Percentiles rank a stretch among this genome's conserved stretches.
Evolutionary conservation across 495 filamentous ascomycete species (phyloP).

Genomic region (Hypomontagnella monticulosa): DNA sequence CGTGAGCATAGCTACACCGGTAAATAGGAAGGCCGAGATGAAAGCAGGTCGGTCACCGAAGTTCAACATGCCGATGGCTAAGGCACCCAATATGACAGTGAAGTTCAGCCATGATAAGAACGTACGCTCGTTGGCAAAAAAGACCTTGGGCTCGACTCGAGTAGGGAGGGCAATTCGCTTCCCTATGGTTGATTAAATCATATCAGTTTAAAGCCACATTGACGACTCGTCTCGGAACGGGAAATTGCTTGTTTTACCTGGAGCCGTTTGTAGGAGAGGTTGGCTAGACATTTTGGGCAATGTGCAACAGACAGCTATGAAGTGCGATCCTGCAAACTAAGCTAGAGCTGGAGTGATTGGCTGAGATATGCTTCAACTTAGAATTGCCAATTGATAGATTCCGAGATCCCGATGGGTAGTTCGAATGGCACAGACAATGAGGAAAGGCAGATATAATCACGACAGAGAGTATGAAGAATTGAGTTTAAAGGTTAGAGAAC

Average conservation of each 20-base stretch:
- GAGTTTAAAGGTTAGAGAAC: conserved; percentile 7
- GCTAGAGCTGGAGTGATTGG: conserved; percentile 12
- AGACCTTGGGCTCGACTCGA: conserved; percentile 98
- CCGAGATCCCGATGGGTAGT: conserved; percentile 20
- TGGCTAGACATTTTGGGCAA: conserved; percentile 82
- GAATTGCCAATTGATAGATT: conserved; percentile 7
- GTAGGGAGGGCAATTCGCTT: conserved; percentile 98
- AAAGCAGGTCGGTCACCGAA: conserved; percentile 94
- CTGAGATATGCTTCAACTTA: not conserved
- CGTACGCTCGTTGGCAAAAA: conserved; percentile 99
- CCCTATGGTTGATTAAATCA: conserved; percentile 59
- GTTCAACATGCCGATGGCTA: conserved; percentile 96
- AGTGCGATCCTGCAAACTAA: conserved; percentile 17
- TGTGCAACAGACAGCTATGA: conserved; percentile 2
- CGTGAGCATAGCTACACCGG: conserved; percentile 89
- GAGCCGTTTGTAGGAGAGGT: conserved; percentile 90
- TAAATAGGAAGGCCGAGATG: conserved; percentile 93
- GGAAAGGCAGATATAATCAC: conserved; percentile 13
- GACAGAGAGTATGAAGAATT: conserved; percentile 17
- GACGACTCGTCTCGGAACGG: conserved; percentile 2
- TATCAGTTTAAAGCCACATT: conserved; percentile 20
- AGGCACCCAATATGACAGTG: conserved; percentile 94
- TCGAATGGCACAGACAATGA: conserved; percentile 8
- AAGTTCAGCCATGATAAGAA: conserved; percentile 99
- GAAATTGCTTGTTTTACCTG: conserved; percentile 64